Percentiles rank a stretch among this genome's conserved stretches.
Evolutionary conservation across 495 filamentous ascomycete genomes (phyloP).

Genomic region (Penicillium canescens): DNA sequence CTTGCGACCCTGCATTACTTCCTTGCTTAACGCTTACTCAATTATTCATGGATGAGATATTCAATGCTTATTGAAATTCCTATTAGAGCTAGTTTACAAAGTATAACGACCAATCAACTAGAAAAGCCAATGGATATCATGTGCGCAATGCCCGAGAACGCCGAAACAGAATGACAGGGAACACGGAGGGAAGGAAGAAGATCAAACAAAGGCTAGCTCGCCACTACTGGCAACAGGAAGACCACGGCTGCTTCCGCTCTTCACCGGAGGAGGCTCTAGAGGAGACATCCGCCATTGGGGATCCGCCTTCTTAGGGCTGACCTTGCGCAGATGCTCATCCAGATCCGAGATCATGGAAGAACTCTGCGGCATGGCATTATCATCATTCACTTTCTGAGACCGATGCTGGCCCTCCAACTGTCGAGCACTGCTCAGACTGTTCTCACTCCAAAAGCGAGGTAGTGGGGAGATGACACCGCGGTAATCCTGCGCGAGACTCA

Average conservation of each 20-base stretch:
- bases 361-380: constrained; percentile 17
- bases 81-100: no score
- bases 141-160: constrained; percentile 28
- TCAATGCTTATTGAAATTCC: no score
- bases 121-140: constrained; percentile 32
- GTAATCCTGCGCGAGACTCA: constrained; percentile 45
- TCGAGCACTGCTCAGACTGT: constrained; percentile 31
- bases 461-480: constrained; percentile 44
- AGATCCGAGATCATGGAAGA: constrained; percentile 30
- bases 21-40: constrained; percentile 2
- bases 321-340: constrained; percentile 28
- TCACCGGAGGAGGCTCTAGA: constrained; percentile 20
- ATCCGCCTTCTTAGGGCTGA: constrained; percentile 10
- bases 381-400: constrained; percentile 3
- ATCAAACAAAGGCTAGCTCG: constrained; percentile 36
- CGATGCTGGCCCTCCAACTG: constrained; percentile 21
- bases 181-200: background rate
- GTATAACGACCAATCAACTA: constrained; percentile 8
- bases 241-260: constrained; percentile 16
- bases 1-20: no score
- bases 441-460: constrained; percentile 44
- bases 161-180: constrained; percentile 8
- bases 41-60: constrained; percentile 1
- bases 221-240: constrained; percentile 31
- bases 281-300: constrained; percentile 10